Conservation (phyloP, 306 rosid genomes). For the Fragaria iinumae region DNA sequence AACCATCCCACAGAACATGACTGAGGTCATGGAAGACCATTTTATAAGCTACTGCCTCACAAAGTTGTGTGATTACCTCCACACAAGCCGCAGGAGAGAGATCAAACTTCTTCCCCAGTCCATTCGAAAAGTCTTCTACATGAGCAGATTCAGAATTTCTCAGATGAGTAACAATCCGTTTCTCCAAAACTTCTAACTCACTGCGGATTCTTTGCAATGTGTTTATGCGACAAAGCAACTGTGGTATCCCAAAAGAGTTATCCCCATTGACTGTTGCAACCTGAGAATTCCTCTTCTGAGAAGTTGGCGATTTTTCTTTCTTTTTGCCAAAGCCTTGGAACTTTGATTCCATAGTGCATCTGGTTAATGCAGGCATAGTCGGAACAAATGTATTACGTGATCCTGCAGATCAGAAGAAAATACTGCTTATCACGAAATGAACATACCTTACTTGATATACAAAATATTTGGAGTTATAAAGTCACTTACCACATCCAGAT, state of each 20-base stretch:
- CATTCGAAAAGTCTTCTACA: slow-evolving; percentile 81
- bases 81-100: slow-evolving; percentile 79
- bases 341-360: slow-evolving; percentile 81
- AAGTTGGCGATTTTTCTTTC: slow-evolving; percentile 77
- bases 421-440: slow-evolving; percentile 23
- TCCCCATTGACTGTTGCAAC: slow-evolving; percentile 87
- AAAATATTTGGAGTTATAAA: slow-evolving; percentile 18
- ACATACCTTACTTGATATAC: slow-evolving; percentile 14
- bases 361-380: slow-evolving; percentile 87
- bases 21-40: slow-evolving; percentile 78
- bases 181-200: slow-evolving; percentile 86
- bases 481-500: slow-evolving; percentile 85
- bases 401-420: slow-evolving; percentile 54
- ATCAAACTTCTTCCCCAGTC: slow-evolving; percentile 77
- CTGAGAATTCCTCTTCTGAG: slow-evolving; percentile 84
- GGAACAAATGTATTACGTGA: slow-evolving; percentile 78
- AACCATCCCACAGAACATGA: slow-evolving; percentile 72
- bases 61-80: slow-evolving; percentile 92
- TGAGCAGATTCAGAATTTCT: slow-evolving; percentile 93
- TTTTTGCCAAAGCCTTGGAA: slow-evolving; percentile 98
- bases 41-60: slow-evolving; percentile 83
- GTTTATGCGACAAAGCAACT: slow-evolving; percentile 79
- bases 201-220: slow-evolving; percentile 80
- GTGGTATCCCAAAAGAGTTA: slow-evolving; percentile 66
- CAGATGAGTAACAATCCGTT: slow-evolving; percentile 78